Base-by-base conservation (phyloP, 106 monocot genomes). In the Apostasia shenzhenica region DNA sequence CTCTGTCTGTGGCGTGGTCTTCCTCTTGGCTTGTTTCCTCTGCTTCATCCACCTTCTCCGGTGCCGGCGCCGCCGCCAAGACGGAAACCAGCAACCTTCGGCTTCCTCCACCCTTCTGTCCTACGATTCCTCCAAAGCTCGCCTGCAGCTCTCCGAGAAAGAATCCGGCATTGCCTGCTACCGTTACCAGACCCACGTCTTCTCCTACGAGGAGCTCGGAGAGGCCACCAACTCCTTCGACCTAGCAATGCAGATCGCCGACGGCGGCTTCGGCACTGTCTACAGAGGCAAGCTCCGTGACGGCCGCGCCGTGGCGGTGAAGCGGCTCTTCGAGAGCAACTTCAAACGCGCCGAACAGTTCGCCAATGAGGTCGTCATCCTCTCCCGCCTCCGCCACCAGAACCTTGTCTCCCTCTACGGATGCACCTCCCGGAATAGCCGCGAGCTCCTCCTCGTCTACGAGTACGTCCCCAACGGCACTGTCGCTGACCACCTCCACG, bases 381-480 rank as follows among this genome's bases (percentile, higher is more conserved):
- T 73, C 53, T 81, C 81, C 68, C 54, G 70, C 6, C 71, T 85
- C n/a, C 81, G 81, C 9, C 85, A 85, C 63, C 70, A 45, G 3
- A 85, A 85, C 68, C 81, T 85, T 1, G 85, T 85, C 7, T 72
- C 68, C 8, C 75, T 85, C 44, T 85, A 81, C 48, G 85, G 85
- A 6, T 81, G 77, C 80, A 85, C 85, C 51, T 75, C 85, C 12
- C 70, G 44, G 75, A 75, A 63, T 72, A 78, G 54, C 47, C 73
- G 52, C 64, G 81, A 85, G 51, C 74, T 73, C 51, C 47, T 63
- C 14, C 63, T 73, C 61, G 72, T 73, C 59, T 73, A 73, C 52
- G 72, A 73, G 54, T 73, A 63, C 54, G 63, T 73, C 54, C 52
- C 63, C 52, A 73, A 63, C 54, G 72, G 72, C 38, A 73, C 72